These are phyloP conservation scores for Candida pseudocylindracea DNA, from an alignment of 1,139 yeast species.

Conservation along the genomic window DNA sequence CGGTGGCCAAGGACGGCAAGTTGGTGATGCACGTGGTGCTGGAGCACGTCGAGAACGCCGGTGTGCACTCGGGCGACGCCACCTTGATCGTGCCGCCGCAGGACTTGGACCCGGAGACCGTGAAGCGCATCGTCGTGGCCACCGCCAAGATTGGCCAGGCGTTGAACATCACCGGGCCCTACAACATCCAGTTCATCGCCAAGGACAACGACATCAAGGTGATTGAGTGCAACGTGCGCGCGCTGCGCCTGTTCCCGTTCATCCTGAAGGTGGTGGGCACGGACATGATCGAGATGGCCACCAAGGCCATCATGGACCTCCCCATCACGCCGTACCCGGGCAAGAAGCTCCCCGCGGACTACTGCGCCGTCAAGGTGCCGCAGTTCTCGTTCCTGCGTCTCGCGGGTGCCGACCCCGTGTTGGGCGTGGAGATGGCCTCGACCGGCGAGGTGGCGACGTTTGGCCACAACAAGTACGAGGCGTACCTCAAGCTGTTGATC, in stretches of 20 bases:
- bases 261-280: conserved; percentile 96
- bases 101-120: conserved; percentile 83
- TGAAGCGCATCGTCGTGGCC: conserved; percentile 76
- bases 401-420: conserved; percentile 96
- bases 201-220: conserved; percentile 88
- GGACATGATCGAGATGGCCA: conserved; percentile 92
- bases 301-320: conserved; percentile 82
- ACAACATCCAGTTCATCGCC: conserved; percentile 89
- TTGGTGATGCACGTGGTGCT: conserved; percentile 95
- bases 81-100: conserved; percentile 95
- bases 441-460: conserved; percentile 99
- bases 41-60: conserved; percentile 97
- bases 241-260: conserved; percentile 97
- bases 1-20: conserved; percentile 90
- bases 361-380: conserved; percentile 95
- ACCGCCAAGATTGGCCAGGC: conserved; percentile 95
- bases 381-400: conserved; percentile 95
- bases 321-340: conserved; percentile 82
- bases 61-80: conserved; percentile 99
- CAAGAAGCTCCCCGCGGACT: conserved; percentile 72
- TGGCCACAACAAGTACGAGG: conserved; percentile 92
- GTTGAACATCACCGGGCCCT: conserved; percentile 93
- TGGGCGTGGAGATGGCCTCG: conserved; percentile 99
- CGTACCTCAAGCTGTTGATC: conserved; percentile 80
- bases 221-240: conserved; percentile 96